Base-by-base conservation (phyloP, 2,329 filamentous ascomycete species). In the Colletotrichum phormii region DNA sequence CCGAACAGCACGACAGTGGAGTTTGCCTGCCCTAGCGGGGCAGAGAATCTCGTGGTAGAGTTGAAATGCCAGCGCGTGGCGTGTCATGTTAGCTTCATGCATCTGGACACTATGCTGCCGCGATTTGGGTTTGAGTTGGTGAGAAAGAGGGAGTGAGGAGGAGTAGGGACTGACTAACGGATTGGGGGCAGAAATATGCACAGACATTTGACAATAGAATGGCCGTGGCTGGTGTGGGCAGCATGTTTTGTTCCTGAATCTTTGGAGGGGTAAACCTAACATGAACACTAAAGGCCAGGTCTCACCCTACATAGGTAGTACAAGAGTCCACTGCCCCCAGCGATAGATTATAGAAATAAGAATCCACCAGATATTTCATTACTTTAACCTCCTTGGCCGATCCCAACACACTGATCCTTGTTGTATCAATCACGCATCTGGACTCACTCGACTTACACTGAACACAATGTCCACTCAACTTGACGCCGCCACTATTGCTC, bases 401-500 rank as follows among this genome's bases (percentile, higher is more conserved):
- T 18, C 18, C 7, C 7, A 49, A 15, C 4, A 49, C 42, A 49
- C 2, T 49, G 3, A 49, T 49, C 42, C 42, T n/a, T 49, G 42
- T 9, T 49, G 42, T 49, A 4, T 49, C 7, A 7, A n/a, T 49
- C 18, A 49, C 42, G 2, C 42, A 18, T n/a, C 18, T 4, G 7
- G 15, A n/a, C 1, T n/a, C 18, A n/a, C 42, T 49, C 42, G 18
- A 11, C 18, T 49, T 8, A 4, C 18, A 49, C 51, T n/a, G 0
- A 13, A 54, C 51, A 54, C 4, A 2, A 54, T 54, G 51, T 54
- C 51, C 51, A 29, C 71, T 82, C 81, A 4, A 81, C 78, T 22
- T 78, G 79, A 72, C 35, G 51, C 51, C 22, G 51, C n/a, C 5
- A 4, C 51, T 11, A 29, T 72, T 61, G 72, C 75, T 33, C 64